phyloP scores from a whole-genome alignment of 805 yeast genomes.

The Cyberlindnera euphorbiiphila region DNA sequence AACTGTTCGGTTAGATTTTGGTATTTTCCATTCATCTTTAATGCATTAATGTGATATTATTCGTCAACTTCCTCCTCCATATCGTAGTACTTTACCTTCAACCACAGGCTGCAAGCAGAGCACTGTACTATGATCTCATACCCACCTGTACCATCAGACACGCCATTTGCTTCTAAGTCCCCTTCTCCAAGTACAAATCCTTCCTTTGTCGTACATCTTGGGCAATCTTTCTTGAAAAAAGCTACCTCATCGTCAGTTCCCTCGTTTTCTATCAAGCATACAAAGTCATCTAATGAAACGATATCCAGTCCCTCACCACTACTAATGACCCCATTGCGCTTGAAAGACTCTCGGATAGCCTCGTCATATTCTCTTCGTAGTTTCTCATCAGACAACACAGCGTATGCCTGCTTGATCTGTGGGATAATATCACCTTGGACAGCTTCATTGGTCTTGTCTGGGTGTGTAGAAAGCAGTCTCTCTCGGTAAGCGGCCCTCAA shows the following conservation, averaged over 20 bases:
- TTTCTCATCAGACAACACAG: slow-evolving; percentile 41
- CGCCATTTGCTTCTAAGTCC: slow-evolving; percentile 53
- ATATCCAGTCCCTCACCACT: slow-evolving; percentile 69
- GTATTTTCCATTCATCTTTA: too few relatives aligned
- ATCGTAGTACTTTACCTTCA: slow-evolving; percentile 67
- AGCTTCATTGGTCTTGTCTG: slow-evolving; percentile 55
- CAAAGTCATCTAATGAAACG: slow-evolving; percentile 61
- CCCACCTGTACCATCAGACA: slow-evolving; percentile 44
- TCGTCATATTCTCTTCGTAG: slow-evolving; percentile 50
- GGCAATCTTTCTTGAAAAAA: slow-evolving; percentile 54
- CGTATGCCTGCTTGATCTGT: slow-evolving; percentile 61
- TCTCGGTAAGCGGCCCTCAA: slow-evolving; percentile 63
- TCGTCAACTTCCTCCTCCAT: slow-evolving; percentile 22
- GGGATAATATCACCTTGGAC: slow-evolving; percentile 32
- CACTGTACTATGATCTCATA: slow-evolving; percentile 78
- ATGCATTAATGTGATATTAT: too few relatives aligned
- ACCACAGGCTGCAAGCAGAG: slow-evolving; percentile 79
- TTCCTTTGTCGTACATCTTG: slow-evolving; percentile 51
- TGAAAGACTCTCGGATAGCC: slow-evolving; percentile 33
- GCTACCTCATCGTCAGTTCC: slow-evolving; percentile 30
- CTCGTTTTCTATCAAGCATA: slow-evolving; percentile 35
- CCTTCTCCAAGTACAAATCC: slow-evolving; percentile 61
- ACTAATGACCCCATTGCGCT: slow-evolving; percentile 32
- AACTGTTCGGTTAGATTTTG: too few relatives aligned
- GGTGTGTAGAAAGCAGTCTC: slow-evolving; percentile 63